Evolutionary conservation across 2,329 filamentous ascomycete genomes (phyloP), one percentile per base, ranked within the genome.

Genomic region (Davidsoniella neocaledoniae): DNA sequence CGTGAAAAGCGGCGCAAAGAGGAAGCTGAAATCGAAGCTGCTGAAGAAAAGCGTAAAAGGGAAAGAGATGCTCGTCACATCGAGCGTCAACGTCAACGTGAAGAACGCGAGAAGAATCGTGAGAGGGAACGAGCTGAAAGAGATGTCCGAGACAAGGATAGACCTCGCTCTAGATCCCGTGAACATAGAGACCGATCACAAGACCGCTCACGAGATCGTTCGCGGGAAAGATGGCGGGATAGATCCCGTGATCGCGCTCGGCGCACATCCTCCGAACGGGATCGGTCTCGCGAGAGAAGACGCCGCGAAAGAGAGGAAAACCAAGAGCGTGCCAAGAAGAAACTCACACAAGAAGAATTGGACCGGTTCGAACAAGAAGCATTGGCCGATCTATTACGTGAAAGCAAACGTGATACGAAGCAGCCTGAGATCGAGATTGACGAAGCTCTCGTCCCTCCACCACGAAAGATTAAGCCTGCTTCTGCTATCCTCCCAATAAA

Each of bases 401-500:
- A 78, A 56, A 77, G 74, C 60, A 74, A 69, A 48, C 68, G 69
- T 41, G 64, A 66, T 23, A 60, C 65, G 2, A 70, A 71, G 53
- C 67, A 71, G 49, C 70, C 68, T 6, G 75, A 77, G 56, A 58
- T 76, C 43, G 75, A 79, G 55, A 64, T 77, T 38, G 75, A 78
- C 53, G 66, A 71, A 46, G 68, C 71, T 12, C 62, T 79, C 23
- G 70, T 68, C 2, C 75, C 75, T 2, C 75, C 75, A 1, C 75
- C 73, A 2, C 64, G 67, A 60, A 66, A 71, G 64, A 44, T 70
- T 59, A 64, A 61, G 2, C 74, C 74, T 0, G 70, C 70, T 4
- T 79, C 75, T 17, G 75, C 75, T 26, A 79, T 79, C 51, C 69
- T 76, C 50, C 75, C 75, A 2, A 72, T 77, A 47, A 60, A 63